Evolutionary conservation across 140 eudicot species (phyloP), one percentile per base, ranked within the genome.

Genomic region (Bidens hawaiensis): DNA sequence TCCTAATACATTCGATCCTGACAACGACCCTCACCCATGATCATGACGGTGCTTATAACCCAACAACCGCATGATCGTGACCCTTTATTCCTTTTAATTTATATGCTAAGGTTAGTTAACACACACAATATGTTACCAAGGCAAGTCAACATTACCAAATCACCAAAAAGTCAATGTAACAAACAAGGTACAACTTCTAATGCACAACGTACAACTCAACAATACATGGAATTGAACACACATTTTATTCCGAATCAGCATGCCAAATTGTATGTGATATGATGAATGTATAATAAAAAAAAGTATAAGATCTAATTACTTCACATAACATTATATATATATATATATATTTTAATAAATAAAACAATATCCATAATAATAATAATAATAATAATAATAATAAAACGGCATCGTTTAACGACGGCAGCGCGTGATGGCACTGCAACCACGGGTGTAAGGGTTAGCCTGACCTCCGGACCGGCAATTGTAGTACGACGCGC

Each of bases 401-500:
- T 7, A 23, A 30, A 26, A 41, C 59, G 60, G 51, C 55, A 30
- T 24, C 61, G 21, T 47, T 68, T 16, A 82, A 68, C 84, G 84
- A 5, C 85, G 80, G 77, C 96, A 88, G 9, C 96, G 83, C 50
- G 90, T 76, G 74, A 88, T 84, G 15, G 77, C 59, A 19, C 78
- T 63, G 80, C 96, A 88, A 2, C 94, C 90, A 43, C 90, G 90
- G 1, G 60, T 0, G 78, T 85, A 88, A 24, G 94, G 94, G 30
- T 88, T 88, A 1, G 96, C 96, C 77, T 82, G 83, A 30, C 80
- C 90, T 27, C 96, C 94, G 12, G 77, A 56, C 14, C 80, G 82
- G 73, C 96, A 88, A 63, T 88, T 85, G 84, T 88, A 88, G 76
- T 88, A 88, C 49, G 96, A 88, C 2, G 96, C 94, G 9, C 96